These are phyloP conservation scores for Quercus engelmannii DNA, from an alignment of 306 rosid species.

Conservation along the genomic window DNA sequence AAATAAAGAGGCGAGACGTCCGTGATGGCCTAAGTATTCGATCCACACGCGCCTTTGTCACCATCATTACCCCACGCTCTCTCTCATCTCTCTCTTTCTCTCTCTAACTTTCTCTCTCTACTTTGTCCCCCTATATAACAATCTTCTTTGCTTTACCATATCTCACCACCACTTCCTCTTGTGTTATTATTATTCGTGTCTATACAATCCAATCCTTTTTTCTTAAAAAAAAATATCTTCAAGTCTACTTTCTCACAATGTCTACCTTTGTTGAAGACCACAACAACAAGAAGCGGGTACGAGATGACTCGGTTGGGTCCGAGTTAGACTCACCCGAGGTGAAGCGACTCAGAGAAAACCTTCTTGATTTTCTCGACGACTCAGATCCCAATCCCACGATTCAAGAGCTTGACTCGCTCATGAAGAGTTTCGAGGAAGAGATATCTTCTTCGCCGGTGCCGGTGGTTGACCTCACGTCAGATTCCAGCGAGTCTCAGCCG, in stretches of 20 bases:
- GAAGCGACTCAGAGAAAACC: slow-evolving; percentile 61
- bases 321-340: slow-evolving; percentile 50
- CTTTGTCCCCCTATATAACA: slow-evolving; percentile 64
- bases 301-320: slow-evolving; percentile 47
- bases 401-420: slow-evolving; percentile 73
- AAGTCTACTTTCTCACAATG: background rate
- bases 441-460: slow-evolving; percentile 48
- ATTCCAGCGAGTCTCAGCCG: slow-evolving; percentile 66
- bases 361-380: slow-evolving; percentile 64
- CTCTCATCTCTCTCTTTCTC: slow-evolving; percentile 12
- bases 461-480: slow-evolving; percentile 39
- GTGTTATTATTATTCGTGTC: background rate
- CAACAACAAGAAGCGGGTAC: slow-evolving; percentile 43
- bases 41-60: slow-evolving; percentile 77
- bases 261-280: slow-evolving; percentile 36
- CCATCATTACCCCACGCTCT: slow-evolving; percentile 42
- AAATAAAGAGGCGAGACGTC: slow-evolving; percentile 43
- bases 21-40: slow-evolving; percentile 56
- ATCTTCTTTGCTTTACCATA: slow-evolving; percentile 24
- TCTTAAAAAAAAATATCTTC: too few species aligned
- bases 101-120: slow-evolving; percentile 53
- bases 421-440: slow-evolving; percentile 77
- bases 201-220: background rate
- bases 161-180: slow-evolving; percentile 20
- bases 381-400: slow-evolving; percentile 40